Evolutionary conservation across 345 rosid species (phyloP), one percentile per base, ranked within the genome.

Genomic region (Linum trigynum): DNA sequence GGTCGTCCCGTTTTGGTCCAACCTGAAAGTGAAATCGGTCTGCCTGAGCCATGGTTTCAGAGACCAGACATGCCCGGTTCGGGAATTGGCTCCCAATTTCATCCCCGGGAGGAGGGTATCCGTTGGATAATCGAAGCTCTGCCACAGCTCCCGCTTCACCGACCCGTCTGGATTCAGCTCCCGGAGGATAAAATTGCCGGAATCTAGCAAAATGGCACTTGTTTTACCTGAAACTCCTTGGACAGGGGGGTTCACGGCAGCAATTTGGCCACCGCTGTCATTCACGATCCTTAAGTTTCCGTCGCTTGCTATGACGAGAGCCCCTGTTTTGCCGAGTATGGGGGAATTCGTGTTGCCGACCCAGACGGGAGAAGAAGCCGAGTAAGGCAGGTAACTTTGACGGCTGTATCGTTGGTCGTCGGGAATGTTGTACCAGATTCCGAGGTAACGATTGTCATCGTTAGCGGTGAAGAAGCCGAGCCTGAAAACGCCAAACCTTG

Each of bases 81-180:
- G 60, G 12, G 55, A 63, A 43, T 71, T 69, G n/a, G 71, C 71
- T 61, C 86, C 86, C 0, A 82, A 45, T 69, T 82, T 82, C 82
- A 78, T 81, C 36, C 82, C 82, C 7, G 85, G 82, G 2, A 74
- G 41, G 56, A 65, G 66, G 0, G 57, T 65, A 40, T 61, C 35
- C 37, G 37, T 32, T 8, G 64, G 64, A 38, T 61, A 39, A 40
- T 71, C 74, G 60, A 65, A 71, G 57, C 69, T 71, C 50, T 62
- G 64, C 71, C 71, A 72, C 55, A 67, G 7, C 38, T 63, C 3
- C 40, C 48, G 61, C 57, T 12, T 67, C 35, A 42, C 4, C 38
- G 78, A 73, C 37, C 80, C 78, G 69, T 77, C 59, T 41, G 66
- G 62, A 42, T 65, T 65, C 65, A 75, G 66, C 59, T 77, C 78